Evolutionary conservation across 768 basidiomycete genomes (phyloP), one percentile per base, ranked within the genome.

Genomic region (Leccinum subtestaceum): DNA sequence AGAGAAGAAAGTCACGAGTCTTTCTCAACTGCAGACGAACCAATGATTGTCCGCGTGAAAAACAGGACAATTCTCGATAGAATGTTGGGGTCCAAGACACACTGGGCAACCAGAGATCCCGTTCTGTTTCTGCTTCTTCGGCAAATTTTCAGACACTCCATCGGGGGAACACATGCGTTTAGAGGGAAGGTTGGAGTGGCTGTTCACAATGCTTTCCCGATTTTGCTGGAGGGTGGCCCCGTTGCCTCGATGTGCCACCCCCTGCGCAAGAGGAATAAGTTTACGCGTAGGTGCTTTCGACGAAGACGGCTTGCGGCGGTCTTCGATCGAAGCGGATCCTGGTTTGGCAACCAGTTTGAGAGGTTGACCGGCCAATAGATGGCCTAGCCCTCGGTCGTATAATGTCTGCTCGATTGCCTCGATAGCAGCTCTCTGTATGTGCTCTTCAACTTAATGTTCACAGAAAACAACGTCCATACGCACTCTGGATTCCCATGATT

Each of bases 381-480:
- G 67, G 2, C 81, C 69, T 45, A 85, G 78, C 3, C 87, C 86
- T 15, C 87, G 82, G 53, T 73, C 62, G 58, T 78, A 66, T 13
- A 93, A 75, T 3, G 83, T 78, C 58, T 84, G 77, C 58, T 93
- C 91, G 60, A 93, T 91, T 6, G 84, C 83, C 27, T 74, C 72
- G 52, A 93, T 81, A 12, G 91, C 91, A 47, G 80, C 82, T 63
- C 72, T 76, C 89, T 90, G 67, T 52, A 53, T 63, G 11, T 53
- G 1, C 55, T 56, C 27, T 52, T 55, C 59, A 66, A 57, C 50
- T 15, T 51, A 40, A 58, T 8, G 2, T 49, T 46, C 45, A 36
- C n/a, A 51, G 36, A 40, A 64, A 46, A 9, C 40, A 45, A 15
- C 17, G 19, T 57, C 3, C 25, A 74, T 76, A 64, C 70, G 23